phyloP scores from a whole-genome alignment of 257 asterid species.

The Craterostigma plantagineum region DNA sequence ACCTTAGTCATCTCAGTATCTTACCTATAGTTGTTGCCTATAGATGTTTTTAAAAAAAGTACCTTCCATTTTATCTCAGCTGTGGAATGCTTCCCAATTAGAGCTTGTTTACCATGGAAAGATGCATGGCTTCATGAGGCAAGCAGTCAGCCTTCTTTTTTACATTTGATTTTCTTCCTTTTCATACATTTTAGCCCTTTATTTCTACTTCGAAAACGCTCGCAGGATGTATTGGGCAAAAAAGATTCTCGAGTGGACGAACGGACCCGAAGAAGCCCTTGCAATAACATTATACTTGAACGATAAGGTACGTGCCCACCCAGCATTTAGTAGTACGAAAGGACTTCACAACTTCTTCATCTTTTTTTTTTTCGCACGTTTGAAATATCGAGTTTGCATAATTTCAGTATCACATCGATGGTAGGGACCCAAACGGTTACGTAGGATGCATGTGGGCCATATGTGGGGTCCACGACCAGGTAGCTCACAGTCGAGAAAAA shows the following conservation, averaged over 20 bases:
- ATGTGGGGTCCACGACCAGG: slow-evolving; percentile 98
- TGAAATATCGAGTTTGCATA: slow-evolving; percentile 11
- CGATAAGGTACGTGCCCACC: slow-evolving; percentile 81
- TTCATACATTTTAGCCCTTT: too few relatives aligned
- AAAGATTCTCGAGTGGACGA: slow-evolving; percentile 95
- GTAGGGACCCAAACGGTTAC: slow-evolving; percentile 91
- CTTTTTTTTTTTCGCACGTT: neutral
- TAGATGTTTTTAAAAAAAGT: too few relatives aligned
- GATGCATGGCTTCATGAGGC: slow-evolving; percentile 99
- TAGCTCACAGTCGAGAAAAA: too few relatives aligned
- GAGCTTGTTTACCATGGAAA: slow-evolving; percentile 90
- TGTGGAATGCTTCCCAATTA: slow-evolving; percentile 91
- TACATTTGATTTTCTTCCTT: too few relatives aligned
- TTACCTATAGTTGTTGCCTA: too few relatives aligned
- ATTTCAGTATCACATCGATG: slow-evolving; percentile 89
- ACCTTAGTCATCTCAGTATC: slow-evolving; percentile 1
- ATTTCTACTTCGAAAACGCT: neutral
- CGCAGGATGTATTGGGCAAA: slow-evolving; percentile 99
- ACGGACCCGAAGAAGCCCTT: slow-evolving; percentile 88
- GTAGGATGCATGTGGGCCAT: slow-evolving; percentile 99
- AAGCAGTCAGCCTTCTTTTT: slow-evolving; percentile 6
- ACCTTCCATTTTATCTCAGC: slow-evolving; percentile 28
- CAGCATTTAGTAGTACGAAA: too few relatives aligned
- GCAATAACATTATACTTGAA: slow-evolving; percentile 58
- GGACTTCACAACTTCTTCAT: too few relatives aligned